phyloP scores from a whole-genome alignment of 2,329 filamentous ascomycete species.

The Aspergillus pseudoterreus region DNA sequence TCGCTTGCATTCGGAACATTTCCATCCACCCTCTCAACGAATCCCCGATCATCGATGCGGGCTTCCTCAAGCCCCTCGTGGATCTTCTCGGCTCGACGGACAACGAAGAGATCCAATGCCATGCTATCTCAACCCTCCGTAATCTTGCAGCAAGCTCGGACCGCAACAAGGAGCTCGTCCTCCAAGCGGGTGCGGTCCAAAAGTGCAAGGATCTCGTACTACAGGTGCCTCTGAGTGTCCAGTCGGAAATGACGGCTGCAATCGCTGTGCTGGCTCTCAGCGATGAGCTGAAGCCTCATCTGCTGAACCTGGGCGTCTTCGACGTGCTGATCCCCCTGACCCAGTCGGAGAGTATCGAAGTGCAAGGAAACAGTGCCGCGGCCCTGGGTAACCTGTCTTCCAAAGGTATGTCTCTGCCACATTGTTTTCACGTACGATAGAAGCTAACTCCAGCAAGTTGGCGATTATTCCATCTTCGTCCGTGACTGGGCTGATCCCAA shows the following conservation, averaged over 20 bases:
- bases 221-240: slow-evolving; percentile 87
- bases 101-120: slow-evolving; percentile 98
- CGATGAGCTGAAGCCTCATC: slow-evolving; percentile 88
- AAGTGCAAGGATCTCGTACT: slow-evolving; percentile 98
- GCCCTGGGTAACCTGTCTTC: slow-evolving; percentile 93
- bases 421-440: background rate
- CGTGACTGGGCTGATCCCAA: slow-evolving; percentile 90
- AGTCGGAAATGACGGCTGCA: slow-evolving; percentile 99
- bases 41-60: slow-evolving; percentile 96
- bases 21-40: slow-evolving; percentile 98
- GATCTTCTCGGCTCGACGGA: slow-evolving; percentile 92
- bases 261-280: slow-evolving; percentile 94
- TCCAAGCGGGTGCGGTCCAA: slow-evolving; percentile 93
- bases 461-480: slow-evolving; percentile 94
- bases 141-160: slow-evolving; percentile 97
- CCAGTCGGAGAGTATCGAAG: slow-evolving; percentile 92
- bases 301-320: slow-evolving; percentile 89
- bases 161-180: slow-evolving; percentile 93
- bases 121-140: slow-evolving; percentile 92
- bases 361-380: slow-evolving; percentile 96
- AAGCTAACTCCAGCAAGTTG: slow-evolving; percentile 58
- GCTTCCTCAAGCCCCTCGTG: slow-evolving; percentile 89
- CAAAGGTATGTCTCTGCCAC: slow-evolving; percentile 65
- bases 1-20: slow-evolving; percentile 97
- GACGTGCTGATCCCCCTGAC: slow-evolving; percentile 94